Base-by-base conservation (phyloP, 768 basidiomycete species). In the Termitomyces sp. region DNA sequence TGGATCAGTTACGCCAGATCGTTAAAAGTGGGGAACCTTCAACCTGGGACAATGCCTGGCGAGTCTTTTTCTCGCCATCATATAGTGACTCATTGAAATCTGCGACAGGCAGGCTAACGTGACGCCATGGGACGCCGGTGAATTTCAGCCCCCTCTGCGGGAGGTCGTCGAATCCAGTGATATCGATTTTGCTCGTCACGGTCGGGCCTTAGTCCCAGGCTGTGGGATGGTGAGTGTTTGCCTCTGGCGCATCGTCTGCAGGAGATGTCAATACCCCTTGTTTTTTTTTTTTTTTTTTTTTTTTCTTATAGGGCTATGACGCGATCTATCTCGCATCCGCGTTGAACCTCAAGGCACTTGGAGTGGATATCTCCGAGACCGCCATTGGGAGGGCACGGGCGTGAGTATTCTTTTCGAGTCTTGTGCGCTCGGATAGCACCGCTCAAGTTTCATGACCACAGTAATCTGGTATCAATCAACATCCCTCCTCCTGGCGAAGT, bases 51-150 rank as follows among this genome's bases (percentile, higher is more conserved):
- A 50, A 52, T 4, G 64, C 66, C 17, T 71, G 71, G 71, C 67
- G 48, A 46, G 63, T 35, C 5, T 17, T 1, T 29, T 51, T 10
- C 9, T 38, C 17, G 12, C 21, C 19, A 4, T n/a, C n/a, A 40
- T 44, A 21, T 42, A 5, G 27, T 21, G 11, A 14, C 35, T 19
- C 16, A 23, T 14, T 11, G n/a, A 43, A 17, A 17, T 44, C 17
- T 49, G 10, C 19, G 23, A 19, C 59, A 82, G 84, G 83, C 71
- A 79, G 63, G 61, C 68, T 0, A 71, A 74, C 0, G 54, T 82
- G 1, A 87, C 84, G 0, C 87, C 88, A 1, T 90, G 88, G 87
- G 87, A 89, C 60, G 65, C 66, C 5, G 80, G 83, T 5, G 65
- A 70, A 3, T 62, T 73, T 4, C 86, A 88, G 59, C 84, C 82